Evolutionary conservation across 176 grass and related monocot species (phyloP).

Genomic region (Lolium perenne): DNA sequence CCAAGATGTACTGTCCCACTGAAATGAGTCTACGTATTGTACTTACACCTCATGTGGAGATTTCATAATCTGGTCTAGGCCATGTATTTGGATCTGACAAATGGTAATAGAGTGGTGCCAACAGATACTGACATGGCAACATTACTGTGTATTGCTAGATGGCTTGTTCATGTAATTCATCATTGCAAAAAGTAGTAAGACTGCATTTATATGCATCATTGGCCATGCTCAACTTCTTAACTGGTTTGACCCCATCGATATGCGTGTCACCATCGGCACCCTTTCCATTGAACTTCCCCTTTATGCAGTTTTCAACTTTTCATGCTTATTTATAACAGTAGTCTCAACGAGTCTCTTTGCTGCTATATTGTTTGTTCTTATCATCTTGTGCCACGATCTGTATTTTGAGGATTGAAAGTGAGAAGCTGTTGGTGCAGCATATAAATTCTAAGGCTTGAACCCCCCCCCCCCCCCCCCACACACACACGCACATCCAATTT

Average conservation of each 20-base stretch:
- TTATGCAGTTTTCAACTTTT: constrained; percentile 5
- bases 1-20: background rate
- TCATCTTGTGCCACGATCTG: constrained; percentile 33
- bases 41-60: background rate
- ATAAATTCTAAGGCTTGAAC: constrained; percentile 17
- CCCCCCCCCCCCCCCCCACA: no score
- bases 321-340: background rate
- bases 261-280: background rate
- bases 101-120: constrained; percentile 21
- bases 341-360: constrained; percentile 12
- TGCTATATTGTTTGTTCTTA: constrained; percentile 1
- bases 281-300: constrained; percentile 2
- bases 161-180: background rate
- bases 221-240: constrained; percentile 9
- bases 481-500: constrained; percentile 8
- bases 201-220: constrained; percentile 21
- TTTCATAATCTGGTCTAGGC: background rate
- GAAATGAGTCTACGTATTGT: constrained; percentile 16
- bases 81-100: constrained; percentile 29
- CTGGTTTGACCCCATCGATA: background rate
- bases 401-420: constrained; percentile 13
- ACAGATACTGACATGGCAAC: background rate
- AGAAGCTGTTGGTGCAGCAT: constrained; percentile 23
- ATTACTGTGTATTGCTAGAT: constrained; percentile 2
- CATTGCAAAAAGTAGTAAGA: constrained; percentile 18